Evolutionary conservation across 1,284 basidiomycete species (phyloP).

Genomic region (Austroboletus olivaceoglutinosus): DNA sequence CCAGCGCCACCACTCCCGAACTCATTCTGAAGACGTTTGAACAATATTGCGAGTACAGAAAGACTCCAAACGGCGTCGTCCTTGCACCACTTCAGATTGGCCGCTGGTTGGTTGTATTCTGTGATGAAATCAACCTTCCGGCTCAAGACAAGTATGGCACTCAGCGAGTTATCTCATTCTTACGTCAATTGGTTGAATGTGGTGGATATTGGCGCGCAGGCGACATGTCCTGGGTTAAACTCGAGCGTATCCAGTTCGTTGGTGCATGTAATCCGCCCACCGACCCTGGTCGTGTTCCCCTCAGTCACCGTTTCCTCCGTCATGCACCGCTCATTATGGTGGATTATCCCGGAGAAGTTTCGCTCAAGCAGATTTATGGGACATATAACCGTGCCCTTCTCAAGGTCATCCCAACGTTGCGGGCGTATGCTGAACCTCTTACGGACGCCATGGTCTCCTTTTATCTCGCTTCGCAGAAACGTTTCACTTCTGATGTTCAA

Average conservation of each 20-base stretch:
- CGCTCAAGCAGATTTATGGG: conserved; percentile 97
- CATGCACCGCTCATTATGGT: conserved; percentile 99
- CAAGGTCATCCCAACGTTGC: conserved; percentile 92
- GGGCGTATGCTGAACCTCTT: conserved; percentile 91
- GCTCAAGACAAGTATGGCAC: conserved; percentile 98
- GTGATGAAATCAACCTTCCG: conserved; percentile 99
- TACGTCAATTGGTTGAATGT: conserved; percentile 94
- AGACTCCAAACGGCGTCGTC: conserved; percentile 96
- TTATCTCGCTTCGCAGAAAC: conserved; percentile 91
- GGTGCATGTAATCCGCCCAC: conserved; percentile 99
- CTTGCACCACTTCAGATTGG: conserved; percentile 94
- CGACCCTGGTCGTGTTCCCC: conserved; percentile 98
- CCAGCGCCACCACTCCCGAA: conserved; percentile 97
- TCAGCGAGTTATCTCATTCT: conserved; percentile 97
- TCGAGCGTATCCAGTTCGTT: conserved; percentile 99
- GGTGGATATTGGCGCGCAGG: conserved; percentile 94
- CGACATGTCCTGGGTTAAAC: conserved; percentile 96
- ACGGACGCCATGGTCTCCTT: conserved; percentile 98
- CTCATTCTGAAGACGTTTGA: conserved; percentile 99
- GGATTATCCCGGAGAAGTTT: conserved; percentile 96
- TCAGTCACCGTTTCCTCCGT: conserved; percentile 94
- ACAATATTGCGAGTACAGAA: conserved; percentile 98
- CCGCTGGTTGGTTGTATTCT: conserved; percentile 98
- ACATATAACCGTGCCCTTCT: conserved; percentile 98
- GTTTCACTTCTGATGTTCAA: conserved; percentile 94